Conservation (phyloP, 2,329 filamentous ascomycete species). For the Sphaerulina vaccinii region DNA sequence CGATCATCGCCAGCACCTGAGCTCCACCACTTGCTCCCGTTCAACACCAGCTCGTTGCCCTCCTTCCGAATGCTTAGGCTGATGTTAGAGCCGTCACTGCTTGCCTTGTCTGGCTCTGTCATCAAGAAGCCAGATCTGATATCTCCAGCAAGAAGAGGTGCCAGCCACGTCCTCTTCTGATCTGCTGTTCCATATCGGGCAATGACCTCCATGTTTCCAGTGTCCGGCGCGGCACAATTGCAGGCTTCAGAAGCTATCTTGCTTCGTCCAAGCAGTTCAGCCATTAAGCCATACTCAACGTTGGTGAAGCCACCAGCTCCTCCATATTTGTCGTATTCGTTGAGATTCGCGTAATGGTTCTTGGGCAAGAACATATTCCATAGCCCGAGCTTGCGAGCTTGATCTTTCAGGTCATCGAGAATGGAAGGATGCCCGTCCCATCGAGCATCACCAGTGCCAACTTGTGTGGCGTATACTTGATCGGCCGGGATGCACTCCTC, state of each 20-base stretch:
- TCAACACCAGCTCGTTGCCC: constrained; percentile 85
- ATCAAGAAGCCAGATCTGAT: constrained; percentile 51
- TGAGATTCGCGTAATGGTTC: constrained; percentile 67
- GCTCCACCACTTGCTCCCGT: constrained; percentile 99
- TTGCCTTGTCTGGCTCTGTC: constrained; percentile 50
- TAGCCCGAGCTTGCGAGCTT: constrained; percentile 77
- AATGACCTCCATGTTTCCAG: constrained; percentile 54
- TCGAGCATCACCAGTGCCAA: constrained; percentile 72
- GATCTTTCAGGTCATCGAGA: constrained; percentile 78
- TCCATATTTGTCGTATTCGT: constrained; percentile 55
- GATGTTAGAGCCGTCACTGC: constrained; percentile 53
- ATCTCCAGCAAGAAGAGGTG: constrained; percentile 50
- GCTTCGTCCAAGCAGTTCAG: constrained; percentile 89
- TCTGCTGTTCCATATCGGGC: constrained; percentile 53
- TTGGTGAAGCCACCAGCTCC: constrained; percentile 86
- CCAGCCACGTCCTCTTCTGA: constrained; percentile 53
- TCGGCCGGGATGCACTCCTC: constrained; percentile 81
- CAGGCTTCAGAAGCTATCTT: constrained; percentile 82
- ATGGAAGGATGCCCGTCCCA: constrained; percentile 78
- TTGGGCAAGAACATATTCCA: constrained; percentile 99
- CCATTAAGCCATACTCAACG: constrained; percentile 96
- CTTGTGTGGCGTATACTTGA: constrained; percentile 72
- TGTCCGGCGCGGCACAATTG: constrained; percentile 59
- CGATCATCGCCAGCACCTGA: constrained; percentile 90
- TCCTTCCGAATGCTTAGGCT: constrained; percentile 72